Evolutionary conservation across 2,329 filamentous ascomycete genomes (phyloP), one percentile per base, ranked within the genome.

Genomic region (Tolypocladium ophioglossoides): DNA sequence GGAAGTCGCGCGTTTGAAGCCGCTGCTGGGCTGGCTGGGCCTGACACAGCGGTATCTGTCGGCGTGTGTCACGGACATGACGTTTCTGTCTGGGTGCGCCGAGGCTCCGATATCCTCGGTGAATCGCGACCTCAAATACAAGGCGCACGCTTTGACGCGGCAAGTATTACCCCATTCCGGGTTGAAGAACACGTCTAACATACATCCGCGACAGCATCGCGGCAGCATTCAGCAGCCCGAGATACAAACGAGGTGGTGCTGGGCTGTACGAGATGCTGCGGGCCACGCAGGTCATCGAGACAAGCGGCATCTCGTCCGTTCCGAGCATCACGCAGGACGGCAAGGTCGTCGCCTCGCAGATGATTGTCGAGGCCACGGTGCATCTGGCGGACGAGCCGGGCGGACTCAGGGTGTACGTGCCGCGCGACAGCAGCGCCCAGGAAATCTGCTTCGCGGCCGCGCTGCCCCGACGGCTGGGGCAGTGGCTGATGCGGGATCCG

Each of bases 401-500:
- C 0, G 14, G 30, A 0, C 56, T 71, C 4, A 59, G 56, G 4
- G 51, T 73, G 0, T 73, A 67, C n/a, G 54, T 74, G 0, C 71
- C 71, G 0, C 57, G 56, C 4, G 51, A 64, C 11, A 59, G 57
- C 14, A 56, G 61, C 11, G 48, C 55, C 0, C 70, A 68, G 49
- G 58, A 64, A 6, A 57, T 64, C 7, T 65, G 61, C 51, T 71
- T 68, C 56, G 58, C 54, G 12, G 59, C 58, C 0, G 34, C 51
- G 0, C 65, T 73, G 2, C 62, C 68, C 0, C 52, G 58, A 7
- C 61, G 55, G 1, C 58, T 74, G 2, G 58, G 66, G 0, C 54
- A 63, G 11, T 72, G 69, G 68, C 61, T 74, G 44, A 71, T 73
- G 68, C 64, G 57, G 16, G 59, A 68, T 20, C 58, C 59, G 0